Conservation (phyloP, 1,284 basidiomycete species). For the Coniophora puteana region DNA sequence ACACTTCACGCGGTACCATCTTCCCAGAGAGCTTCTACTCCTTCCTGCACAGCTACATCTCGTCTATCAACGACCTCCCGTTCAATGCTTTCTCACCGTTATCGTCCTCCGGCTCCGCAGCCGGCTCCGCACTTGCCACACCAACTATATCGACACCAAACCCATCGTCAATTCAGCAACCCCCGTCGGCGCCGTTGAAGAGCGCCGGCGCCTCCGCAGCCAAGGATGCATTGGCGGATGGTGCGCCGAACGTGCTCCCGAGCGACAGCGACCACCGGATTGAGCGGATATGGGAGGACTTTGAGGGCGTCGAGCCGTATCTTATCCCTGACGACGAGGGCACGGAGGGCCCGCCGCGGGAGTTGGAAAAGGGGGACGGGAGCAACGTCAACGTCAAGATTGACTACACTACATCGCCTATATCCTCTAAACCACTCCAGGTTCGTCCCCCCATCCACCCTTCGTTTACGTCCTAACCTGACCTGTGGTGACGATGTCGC, state of each 20-base stretch:
- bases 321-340: conserved; percentile 43
- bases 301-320: conserved; percentile 73
- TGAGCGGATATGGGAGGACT: conserved; percentile 78
- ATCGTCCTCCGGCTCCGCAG: conserved; percentile 24
- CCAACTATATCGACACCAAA: conserved; percentile 23
- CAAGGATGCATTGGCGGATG: conserved; percentile 20
- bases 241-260: conserved; percentile 39
- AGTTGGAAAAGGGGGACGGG: too few species aligned
- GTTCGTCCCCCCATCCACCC: conserved; percentile 27
- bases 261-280: conserved; percentile 78
- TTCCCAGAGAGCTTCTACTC: conserved; percentile 94
- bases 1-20: conserved; percentile 71
- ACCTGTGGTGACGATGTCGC: conserved; percentile 5
- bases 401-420: conserved; percentile 25
- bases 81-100: conserved; percentile 39
- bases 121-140: conserved; percentile 17
- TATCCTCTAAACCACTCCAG: conserved; percentile 58
- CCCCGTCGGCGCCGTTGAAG: conserved; percentile 15
- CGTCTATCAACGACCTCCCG: conserved; percentile 72
- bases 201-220: conserved; percentile 24
- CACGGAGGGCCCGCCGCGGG: too few species aligned
- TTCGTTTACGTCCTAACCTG: background rate
- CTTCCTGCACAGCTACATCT: conserved; percentile 88
- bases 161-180: conserved; percentile 9
- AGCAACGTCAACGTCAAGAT: conserved; percentile 57